Percentiles rank a stretch among this genome's conserved stretches.
Evolutionary conservation across 2,329 filamentous ascomycete species (phyloP).

Genomic region (Parafenestella ontariensis): DNA sequence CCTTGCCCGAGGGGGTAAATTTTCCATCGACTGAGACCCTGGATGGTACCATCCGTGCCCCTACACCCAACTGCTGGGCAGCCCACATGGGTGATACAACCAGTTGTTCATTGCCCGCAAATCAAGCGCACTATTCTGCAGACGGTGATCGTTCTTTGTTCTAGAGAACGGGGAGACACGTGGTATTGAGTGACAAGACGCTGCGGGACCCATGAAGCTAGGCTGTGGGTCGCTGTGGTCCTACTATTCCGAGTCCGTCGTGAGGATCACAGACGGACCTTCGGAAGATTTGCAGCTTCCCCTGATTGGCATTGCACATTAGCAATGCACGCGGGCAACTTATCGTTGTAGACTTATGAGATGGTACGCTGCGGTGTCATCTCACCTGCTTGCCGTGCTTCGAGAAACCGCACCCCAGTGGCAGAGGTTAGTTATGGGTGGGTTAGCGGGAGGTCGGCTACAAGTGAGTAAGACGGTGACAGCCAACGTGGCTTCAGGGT

Average conservation of each 20-base stretch:
- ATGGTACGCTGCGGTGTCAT: slow-evolving; percentile 19
- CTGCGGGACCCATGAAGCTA: slow-evolving; percentile 4
- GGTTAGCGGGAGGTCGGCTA: slow-evolving; percentile 29
- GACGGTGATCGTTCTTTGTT: slow-evolving; percentile 5
- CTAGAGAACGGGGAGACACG: slow-evolving; percentile 20
- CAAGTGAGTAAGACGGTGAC: slow-evolving; percentile 26
- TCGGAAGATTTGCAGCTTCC: slow-evolving; percentile 24
- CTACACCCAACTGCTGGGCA: slow-evolving; percentile 4
- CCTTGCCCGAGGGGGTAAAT: slow-evolving; percentile 31
- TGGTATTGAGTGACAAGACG: slow-evolving; percentile 24
- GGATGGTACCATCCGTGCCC: slow-evolving; percentile 21
- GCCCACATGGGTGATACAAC: slow-evolving; percentile 1
- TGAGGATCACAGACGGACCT: slow-evolving; percentile 16
- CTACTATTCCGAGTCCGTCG: slow-evolving; percentile 1
- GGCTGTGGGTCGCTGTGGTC: slow-evolving; percentile 4
- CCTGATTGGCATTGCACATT: slow-evolving; percentile 21
- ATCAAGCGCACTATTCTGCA: not conserved
- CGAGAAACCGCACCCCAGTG: slow-evolving; percentile 25
- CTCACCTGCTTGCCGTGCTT: slow-evolving; percentile 29
- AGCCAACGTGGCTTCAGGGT: slow-evolving; percentile 50
- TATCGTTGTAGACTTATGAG: not conserved
- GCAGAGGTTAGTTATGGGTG: slow-evolving; percentile 17
- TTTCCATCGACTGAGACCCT: slow-evolving; percentile 41
- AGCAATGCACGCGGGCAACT: slow-evolving; percentile 3
- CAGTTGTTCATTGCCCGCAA: not conserved